Conservation (phyloP, 2,329 filamentous ascomycete genomes). For the Hortaea werneckii region DNA sequence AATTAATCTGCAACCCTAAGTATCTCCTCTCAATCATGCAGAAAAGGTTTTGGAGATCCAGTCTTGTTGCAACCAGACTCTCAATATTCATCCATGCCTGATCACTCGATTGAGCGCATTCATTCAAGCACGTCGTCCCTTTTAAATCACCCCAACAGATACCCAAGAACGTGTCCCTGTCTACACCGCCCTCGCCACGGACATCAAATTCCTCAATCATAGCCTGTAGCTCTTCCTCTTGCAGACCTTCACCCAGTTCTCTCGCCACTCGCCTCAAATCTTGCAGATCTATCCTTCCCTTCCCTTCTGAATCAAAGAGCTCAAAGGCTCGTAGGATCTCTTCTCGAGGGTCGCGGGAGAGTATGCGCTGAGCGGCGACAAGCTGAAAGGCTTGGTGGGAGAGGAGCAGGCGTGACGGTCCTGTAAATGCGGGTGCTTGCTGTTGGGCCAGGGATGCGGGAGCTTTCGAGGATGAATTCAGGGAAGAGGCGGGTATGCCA, state of each 20-base stretch:
- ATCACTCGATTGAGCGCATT: background rate
- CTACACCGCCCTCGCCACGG: conserved; percentile 74
- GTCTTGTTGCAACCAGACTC: background rate
- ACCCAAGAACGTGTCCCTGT: conserved; percentile 54
- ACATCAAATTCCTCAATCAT: conserved; percentile 99
- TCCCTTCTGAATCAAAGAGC: conserved; percentile 85
- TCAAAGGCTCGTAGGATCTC: conserved; percentile 87
- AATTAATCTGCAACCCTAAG: too few relatives aligned
- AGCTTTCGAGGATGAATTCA: conserved; percentile 43
- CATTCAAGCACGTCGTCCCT: too few relatives aligned
- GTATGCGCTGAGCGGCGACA: conserved; percentile 67
- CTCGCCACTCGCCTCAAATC: conserved; percentile 80
- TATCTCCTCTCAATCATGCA: too few relatives aligned
- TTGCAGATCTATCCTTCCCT: conserved; percentile 80
- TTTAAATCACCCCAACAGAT: conserved; percentile 43
- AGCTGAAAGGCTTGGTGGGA: conserved; percentile 62
- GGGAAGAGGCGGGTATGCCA: conserved; percentile 48
- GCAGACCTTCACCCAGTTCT: conserved; percentile 84
- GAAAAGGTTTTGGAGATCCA: too few relatives aligned
- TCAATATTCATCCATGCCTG: background rate
- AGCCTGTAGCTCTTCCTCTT: conserved; percentile 81
- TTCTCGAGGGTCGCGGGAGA: conserved; percentile 73
- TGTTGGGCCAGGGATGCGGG: conserved; percentile 3
- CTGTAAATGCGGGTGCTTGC: conserved; percentile 24
- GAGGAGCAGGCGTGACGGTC: conserved; percentile 56